Evolutionary conservation across 2,329 filamentous ascomycete genomes (phyloP), one percentile per base, ranked within the genome.

Genomic region (Fusarium armeniacum): DNA sequence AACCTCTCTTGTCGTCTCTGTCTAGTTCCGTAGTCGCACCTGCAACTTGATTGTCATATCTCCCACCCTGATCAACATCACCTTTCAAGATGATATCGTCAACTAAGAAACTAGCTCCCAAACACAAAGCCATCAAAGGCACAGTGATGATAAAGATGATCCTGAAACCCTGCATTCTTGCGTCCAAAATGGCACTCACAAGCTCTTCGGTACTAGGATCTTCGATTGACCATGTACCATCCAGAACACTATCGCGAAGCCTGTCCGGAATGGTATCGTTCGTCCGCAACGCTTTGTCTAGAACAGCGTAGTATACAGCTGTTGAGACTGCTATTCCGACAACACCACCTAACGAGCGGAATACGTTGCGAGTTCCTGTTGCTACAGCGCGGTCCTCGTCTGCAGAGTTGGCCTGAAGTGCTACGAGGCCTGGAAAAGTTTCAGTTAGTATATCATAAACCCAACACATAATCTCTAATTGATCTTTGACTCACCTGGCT

Each of bases 361-460:
- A 60, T 5, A 60, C 58, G 5, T 60, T 60, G 9, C 58, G 54
- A 3, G 58, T 60, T 15, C 58, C 58, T 0, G 58, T 59, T 3
- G 54, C 58, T 2, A 60, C 58, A 4, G 54, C 58, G 8, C 58
- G 43, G 0, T 59, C 58, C 18, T 59, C 12, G 1, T 60, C 35
- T 6, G 43, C 54, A 11, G 54, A 49, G 22, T 60, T 60, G 12
- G 58, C 58, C 10, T 60, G 58, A 4, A 60, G 13, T 0, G 58
- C 58, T 5, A 60, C 58, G 1, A 60, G 58, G 0, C 58, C 41
- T 60, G 0, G 0, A 4, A 2, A 0, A 0, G 0, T 20, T 9
- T 57, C 18, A 26, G 16, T 16, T 1, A 16, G 15, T 3, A 11
- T 24, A 4, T n/a, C n/a, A n/a, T n/a, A n/a, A n/a, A n/a, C n/a